Percentiles rank a stretch among this genome's conserved stretches.
Conservation (phyloP, 1,139 yeast species). For the Tardiomyces digboiensis region DNA sequence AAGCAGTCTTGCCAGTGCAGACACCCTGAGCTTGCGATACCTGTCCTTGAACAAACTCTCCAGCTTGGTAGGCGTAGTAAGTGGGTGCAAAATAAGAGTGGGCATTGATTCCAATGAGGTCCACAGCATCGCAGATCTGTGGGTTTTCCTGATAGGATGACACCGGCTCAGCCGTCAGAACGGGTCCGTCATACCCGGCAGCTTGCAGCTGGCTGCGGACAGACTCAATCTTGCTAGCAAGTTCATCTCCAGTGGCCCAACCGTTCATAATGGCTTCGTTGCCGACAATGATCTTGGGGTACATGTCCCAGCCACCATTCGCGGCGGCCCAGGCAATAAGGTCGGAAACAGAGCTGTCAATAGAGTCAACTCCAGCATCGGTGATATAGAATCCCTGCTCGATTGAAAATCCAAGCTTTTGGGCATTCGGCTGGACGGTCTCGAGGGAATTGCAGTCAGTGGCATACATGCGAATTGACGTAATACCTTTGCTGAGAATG, state of each 20-base stretch:
- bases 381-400: slow-evolving; percentile 86
- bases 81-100: slow-evolving; percentile 73
- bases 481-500: slow-evolving; percentile 53
- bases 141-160: slow-evolving; percentile 57
- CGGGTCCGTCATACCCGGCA: slow-evolving; percentile 71
- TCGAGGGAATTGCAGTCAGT: slow-evolving; percentile 69
- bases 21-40: slow-evolving; percentile 27
- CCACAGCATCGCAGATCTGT: slow-evolving; percentile 56
- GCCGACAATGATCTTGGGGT: slow-evolving; percentile 71
- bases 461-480: slow-evolving; percentile 66
- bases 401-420: slow-evolving; percentile 53
- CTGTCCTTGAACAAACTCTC: slow-evolving; percentile 61
- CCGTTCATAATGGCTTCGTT: slow-evolving; percentile 74
- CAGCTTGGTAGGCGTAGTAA: slow-evolving; percentile 57
- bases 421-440: slow-evolving; percentile 55
- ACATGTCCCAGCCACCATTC: slow-evolving; percentile 55
- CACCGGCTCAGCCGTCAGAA: slow-evolving; percentile 88
- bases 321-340: slow-evolving; percentile 36
- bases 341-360: slow-evolving; percentile 48
- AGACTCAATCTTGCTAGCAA: slow-evolving; percentile 50
- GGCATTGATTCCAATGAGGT: slow-evolving; percentile 76
- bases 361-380: slow-evolving; percentile 51
- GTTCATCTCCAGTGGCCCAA: slow-evolving; percentile 46
- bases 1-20: slow-evolving; percentile 33
- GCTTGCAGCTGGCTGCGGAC: slow-evolving; percentile 47